These are phyloP conservation scores for Lentinula novae-zelandiae DNA, from an alignment of 1,284 basidiomycete genomes.

Conservation along the genomic window DNA sequence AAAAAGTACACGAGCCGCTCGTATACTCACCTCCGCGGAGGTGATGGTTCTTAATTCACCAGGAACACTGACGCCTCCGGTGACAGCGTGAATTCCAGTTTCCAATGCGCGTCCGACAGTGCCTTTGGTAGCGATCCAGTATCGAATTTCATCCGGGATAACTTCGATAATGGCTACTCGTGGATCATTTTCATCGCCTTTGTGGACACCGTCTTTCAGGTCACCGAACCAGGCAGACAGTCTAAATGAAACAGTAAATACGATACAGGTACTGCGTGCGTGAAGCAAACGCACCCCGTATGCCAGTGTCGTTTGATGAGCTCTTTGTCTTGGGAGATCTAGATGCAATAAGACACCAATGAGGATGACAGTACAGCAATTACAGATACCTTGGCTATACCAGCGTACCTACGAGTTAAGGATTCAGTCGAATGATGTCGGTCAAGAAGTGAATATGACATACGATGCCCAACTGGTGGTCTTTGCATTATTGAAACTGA, in stretches of 20 bases:
- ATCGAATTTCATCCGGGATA: conserved; percentile 76
- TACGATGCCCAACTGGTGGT: conserved; percentile 83
- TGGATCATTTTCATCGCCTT: conserved; percentile 78
- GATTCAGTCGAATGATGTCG: background rate
- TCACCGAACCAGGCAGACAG: conserved; percentile 84
- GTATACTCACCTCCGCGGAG: conserved; percentile 44
- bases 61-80: conserved; percentile 53
- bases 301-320: conserved; percentile 73
- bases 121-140: conserved; percentile 28
- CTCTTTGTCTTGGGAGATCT: conserved; percentile 46
- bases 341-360: background rate
- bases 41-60: conserved; percentile 66
- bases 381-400: conserved; percentile 55
- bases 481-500: conserved; percentile 71
- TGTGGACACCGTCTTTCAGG: conserved; percentile 83
- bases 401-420: conserved; percentile 44
- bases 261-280: conserved; percentile 4
- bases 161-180: conserved; percentile 82
- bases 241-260: conserved; percentile 27
- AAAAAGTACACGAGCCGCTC: too few species aligned
- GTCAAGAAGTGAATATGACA: conserved; percentile 15
- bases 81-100: conserved; percentile 52
- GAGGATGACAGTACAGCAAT: conserved; percentile 19
- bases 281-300: conserved; percentile 37
- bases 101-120: conserved; percentile 48